phyloP scores from a whole-genome alignment of 306 rosid species.

The Comarum palustre region DNA sequence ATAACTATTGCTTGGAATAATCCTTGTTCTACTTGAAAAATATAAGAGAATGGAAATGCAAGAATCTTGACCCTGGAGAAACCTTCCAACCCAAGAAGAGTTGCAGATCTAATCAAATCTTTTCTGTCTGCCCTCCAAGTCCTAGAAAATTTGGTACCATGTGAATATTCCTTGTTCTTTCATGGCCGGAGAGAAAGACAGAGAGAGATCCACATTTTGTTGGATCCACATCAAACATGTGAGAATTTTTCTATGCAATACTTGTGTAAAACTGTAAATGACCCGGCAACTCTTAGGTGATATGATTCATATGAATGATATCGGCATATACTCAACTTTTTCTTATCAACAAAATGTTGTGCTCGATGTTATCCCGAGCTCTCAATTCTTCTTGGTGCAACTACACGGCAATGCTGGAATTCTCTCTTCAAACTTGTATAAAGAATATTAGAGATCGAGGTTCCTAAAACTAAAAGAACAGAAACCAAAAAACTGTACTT shows the following conservation, averaged over 20 bases:
- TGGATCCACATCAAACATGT: not conserved
- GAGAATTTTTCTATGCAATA: not conserved
- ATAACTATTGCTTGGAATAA: no score
- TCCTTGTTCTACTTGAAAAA: not conserved
- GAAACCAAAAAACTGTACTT: not conserved
- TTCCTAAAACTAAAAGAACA: not conserved
- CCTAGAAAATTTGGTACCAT: slow-evolving; percentile 2
- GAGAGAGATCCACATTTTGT: not conserved
- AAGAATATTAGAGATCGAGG: no score
- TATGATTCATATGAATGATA: no score
- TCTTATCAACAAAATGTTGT: no score
- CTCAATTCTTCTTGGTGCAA: no score
- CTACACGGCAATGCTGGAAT: no score
- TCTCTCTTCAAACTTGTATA: no score
- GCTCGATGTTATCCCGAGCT: no score
- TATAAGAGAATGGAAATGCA: not conserved
- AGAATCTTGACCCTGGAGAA: slow-evolving; percentile 22
- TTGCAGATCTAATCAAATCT: slow-evolving; percentile 21
- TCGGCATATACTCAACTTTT: no score
- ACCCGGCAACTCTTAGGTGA: no score
- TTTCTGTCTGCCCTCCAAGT: not conserved
- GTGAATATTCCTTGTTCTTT: slow-evolving; percentile 8
- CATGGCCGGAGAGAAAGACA: not conserved
- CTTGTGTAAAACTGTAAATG: no score
- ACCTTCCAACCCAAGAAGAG: slow-evolving; percentile 11